Evolutionary conservation across 257 asterid genomes (phyloP), one percentile per base, ranked within the genome.

Genomic region (Solanum appendiculatum): DNA sequence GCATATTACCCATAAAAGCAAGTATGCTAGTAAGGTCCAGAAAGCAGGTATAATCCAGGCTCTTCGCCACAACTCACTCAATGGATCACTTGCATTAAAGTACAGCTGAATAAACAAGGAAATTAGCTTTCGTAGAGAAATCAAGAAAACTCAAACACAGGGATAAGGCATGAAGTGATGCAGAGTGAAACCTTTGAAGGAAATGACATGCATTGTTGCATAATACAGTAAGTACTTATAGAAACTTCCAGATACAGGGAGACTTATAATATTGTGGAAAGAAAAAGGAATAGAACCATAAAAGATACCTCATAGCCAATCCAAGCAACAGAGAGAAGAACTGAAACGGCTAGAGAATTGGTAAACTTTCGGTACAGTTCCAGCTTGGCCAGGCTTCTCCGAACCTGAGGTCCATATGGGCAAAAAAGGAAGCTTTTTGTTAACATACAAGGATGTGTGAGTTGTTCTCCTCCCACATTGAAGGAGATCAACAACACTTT

Each of bases 31-130:
- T 89, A 92, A 64, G 68, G 95, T 94, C 99, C 99, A 96, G 92
- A 97, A 97, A 70, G 98, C 98, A 78, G 98, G 95, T 88, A 97
- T 96, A 86, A 97, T 90, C 99, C 99, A 97, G 15, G 99, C 95
- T 91, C 95, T 92, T 93, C 94, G 93, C 99, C 99, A 97, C 66
- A 92, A 66, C 90, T 93, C 99, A 63, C 99, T 93, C 82, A 92
- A 91, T 44, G 98, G 99, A 87, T 95, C 99, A 88, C 98, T 97
- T 70, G 99, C 98, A 92, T 97, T 96, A 87, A 95, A 95, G 90
- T 97, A 97, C 88, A 96, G 88, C 99, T 95, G 93, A 60, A 92
- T 86, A 88, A 93, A 60, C 42, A 70, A 51, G 42, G 89, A 92
- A 87, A 82, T 33, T 16, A 77, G 27, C 85, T n/a, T 77, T 86